phyloP scores from a whole-genome alignment of 169 alveolate species.

The Eimeria maxima region DNA sequence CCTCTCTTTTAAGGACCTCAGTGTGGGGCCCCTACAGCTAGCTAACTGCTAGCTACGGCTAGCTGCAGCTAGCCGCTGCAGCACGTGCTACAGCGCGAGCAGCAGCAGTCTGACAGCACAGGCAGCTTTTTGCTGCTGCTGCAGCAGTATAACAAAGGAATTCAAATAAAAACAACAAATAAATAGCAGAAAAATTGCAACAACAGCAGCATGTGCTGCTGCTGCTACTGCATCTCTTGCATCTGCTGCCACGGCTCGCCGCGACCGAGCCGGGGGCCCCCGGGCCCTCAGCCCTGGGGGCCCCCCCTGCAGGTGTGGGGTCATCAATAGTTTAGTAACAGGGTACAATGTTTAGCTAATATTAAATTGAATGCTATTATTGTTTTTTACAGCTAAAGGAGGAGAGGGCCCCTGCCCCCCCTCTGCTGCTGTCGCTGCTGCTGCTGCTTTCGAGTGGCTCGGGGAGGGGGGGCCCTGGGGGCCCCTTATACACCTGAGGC shows the following conservation, averaged over 20 bases:
- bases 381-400: neutral
- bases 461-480: neutral
- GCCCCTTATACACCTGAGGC: neutral
- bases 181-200: neutral
- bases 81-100: neutral
- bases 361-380: neutral
- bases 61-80: neutral
- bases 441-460: neutral
- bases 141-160: neutral
- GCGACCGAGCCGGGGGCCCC: neutral
- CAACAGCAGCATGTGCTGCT: neutral
- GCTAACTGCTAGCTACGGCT: neutral
- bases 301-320: neutral
- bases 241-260: neutral
- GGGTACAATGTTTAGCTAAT: neutral
- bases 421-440: neutral
- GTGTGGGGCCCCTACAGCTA: neutral
- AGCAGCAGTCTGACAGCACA: neutral
- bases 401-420: neutral
- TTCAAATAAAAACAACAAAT: no score
- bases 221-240: neutral
- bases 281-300: neutral
- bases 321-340: neutral
- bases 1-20: neutral
- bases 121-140: neutral